phyloP scores from a whole-genome alignment of 1,284 basidiomycete genomes.

The Sphagnurus paluster region DNA sequence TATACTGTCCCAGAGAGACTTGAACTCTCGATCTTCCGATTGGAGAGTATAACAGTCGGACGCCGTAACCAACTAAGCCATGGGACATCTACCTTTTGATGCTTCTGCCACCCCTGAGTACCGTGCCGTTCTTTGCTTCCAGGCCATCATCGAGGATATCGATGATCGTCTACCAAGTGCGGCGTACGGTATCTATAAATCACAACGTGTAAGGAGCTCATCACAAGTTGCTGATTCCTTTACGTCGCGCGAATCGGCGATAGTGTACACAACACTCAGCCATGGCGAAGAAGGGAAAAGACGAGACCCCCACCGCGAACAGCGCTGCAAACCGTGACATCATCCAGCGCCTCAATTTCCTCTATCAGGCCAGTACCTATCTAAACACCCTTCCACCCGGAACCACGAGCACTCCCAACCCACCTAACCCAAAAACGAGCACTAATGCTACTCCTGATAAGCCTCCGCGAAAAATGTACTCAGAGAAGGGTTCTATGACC shows the following conservation, averaged over 20 bases:
- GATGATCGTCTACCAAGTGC: too few relatives aligned
- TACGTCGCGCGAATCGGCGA: too few relatives aligned
- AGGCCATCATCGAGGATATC: too few relatives aligned
- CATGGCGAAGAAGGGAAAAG: conserved; percentile 69
- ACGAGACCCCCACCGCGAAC: conserved; percentile 54
- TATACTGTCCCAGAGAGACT: conserved; percentile 7
- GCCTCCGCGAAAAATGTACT: conserved; percentile 6
- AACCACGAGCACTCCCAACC: neutral
- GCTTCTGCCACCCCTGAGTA: too few relatives aligned
- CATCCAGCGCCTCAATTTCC: conserved; percentile 79
- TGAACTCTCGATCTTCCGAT: conserved; percentile 8
- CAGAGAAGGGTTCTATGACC: conserved; percentile 25
- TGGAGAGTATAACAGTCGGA: conserved; percentile 6
- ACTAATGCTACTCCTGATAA: neutral
- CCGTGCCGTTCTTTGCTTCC: too few relatives aligned
- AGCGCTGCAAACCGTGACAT: conserved; percentile 68
- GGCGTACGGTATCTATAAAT: too few relatives aligned
- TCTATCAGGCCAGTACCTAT: conserved; percentile 78
- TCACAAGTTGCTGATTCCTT: too few relatives aligned
- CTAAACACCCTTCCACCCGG: conserved; percentile 43
- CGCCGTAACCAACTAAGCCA: too few relatives aligned
- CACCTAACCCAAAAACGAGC: neutral
- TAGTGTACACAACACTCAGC: too few relatives aligned
- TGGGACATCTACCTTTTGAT: too few relatives aligned
- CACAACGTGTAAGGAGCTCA: too few relatives aligned